A percentile compares a stretch with the other conserved stretches of the same genome.
Conservation (phyloP, 208 protist species). For the Acanthamoeba comandoni region DNA sequence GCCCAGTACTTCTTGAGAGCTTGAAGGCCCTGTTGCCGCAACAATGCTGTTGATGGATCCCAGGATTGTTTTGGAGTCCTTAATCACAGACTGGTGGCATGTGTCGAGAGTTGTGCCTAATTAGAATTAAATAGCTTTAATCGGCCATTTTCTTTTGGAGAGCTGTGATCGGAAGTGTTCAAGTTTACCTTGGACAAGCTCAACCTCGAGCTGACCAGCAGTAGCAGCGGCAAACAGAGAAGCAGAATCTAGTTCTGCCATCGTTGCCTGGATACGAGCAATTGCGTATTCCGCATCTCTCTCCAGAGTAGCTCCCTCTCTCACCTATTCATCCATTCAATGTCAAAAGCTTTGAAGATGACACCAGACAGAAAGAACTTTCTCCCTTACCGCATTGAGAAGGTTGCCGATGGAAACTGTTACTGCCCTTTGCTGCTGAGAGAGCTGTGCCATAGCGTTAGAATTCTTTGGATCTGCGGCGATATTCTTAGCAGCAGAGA, state of each 20-base stretch:
- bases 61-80: background rate
- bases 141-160: too few species aligned
- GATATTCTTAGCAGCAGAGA: conserved; percentile 69
- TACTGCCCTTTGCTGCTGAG: conserved; percentile 50
- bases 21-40: conserved; percentile 4
- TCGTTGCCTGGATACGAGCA: conserved; percentile 44
- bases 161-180: too few species aligned
- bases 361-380: too few species aligned
- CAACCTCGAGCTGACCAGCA: conserved; percentile 46
- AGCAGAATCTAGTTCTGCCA: conserved; percentile 62
- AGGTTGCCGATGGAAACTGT: conserved; percentile 66
- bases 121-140: too few species aligned
- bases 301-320: conserved; percentile 56
- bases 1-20: conserved; percentile 64
- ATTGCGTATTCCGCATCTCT: conserved; percentile 58
- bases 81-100: conserved; percentile 2
- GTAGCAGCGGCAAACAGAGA: conserved; percentile 49
- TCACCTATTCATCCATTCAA: too few species aligned
- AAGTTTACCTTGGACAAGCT: conserved; percentile 25
- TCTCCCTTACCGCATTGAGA: conserved; percentile 54
- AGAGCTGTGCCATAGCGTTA: conserved; percentile 46
- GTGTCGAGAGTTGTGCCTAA: conserved; percentile 27
- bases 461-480: conserved; percentile 70
- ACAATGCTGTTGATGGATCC: conserved; percentile 1
- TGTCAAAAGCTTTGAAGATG: too few species aligned